Evolutionary conservation across 1,139 yeast genomes (phyloP), one percentile per base, ranked within the genome.

Genomic region (Kluyveromyces sp.): DNA sequence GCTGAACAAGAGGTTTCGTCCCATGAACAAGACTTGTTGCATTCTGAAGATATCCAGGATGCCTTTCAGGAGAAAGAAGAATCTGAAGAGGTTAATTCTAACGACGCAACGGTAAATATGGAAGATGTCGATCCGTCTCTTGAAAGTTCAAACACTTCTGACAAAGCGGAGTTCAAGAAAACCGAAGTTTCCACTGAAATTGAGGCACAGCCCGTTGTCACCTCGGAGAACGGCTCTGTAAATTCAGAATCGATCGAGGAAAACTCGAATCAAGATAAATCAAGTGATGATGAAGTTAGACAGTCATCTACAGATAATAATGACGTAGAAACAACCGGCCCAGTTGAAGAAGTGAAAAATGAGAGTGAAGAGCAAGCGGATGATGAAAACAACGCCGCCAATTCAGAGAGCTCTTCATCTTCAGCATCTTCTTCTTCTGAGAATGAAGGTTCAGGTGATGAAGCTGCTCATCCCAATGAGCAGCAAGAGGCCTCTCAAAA

Each of bases 201-300:
- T 33, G 41, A 47, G 39, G 46, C 45, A 39, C 42, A 46, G 33
- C 31, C 9, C 16, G 15, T 13, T 7, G 33, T 6, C 3, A 3
- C 12, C 6, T 9, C 9, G 9, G 26, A 22, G 26, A 22, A 22
- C 26, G 26, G 9, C 9, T 22, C 26, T 22, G 26, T 6, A 22
- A 22, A 22, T 22, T 6, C 9, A 9, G 26, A 22, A 22, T 22
- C 26, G 6, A 9, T 9, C 9, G 26, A 22, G 26, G 26, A 6
- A 22, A 6, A 6, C 8, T 6, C 26, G 6, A 9, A 9, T 9
- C 26, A 22, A 22, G 9, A 22, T 9, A 6, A n/a, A n/a, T n/a
- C n/a, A n/a, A n/a, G n/a, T n/a, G n/a, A 22, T 6, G 26, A 22
- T 9, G 26, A 6, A 22, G 26, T 9, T 22, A 6, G 8, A 9